Percentiles rank a stretch among this genome's conserved stretches.
Conservation (phyloP, 768 basidiomycete species). For the Xanthoconium stramineum region DNA sequence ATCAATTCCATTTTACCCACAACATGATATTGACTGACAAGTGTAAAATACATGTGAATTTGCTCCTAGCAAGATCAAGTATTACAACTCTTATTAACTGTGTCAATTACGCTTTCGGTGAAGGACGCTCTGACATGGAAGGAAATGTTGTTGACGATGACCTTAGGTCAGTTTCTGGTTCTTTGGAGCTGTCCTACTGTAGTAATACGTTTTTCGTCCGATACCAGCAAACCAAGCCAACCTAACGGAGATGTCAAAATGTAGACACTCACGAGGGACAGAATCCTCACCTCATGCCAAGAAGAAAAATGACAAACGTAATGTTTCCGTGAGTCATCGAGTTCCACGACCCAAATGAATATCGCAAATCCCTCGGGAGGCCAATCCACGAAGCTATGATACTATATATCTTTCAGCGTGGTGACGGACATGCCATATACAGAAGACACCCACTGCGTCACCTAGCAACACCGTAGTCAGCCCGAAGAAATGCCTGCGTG, state of each 20-base stretch:
- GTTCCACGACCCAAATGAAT: slow-evolving; percentile 58
- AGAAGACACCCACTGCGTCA: slow-evolving; percentile 52
- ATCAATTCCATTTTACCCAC: background rate
- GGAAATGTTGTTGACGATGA: too few species aligned
- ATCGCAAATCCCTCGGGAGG: slow-evolving; percentile 55
- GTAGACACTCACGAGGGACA: background rate
- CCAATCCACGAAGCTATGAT: slow-evolving; percentile 54
- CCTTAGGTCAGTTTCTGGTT: slow-evolving; percentile 14
- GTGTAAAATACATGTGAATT: slow-evolving; percentile 57
- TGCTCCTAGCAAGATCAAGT: slow-evolving; percentile 7
- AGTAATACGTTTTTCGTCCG: slow-evolving; percentile 44
- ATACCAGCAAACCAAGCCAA: slow-evolving; percentile 55
- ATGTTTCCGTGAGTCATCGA: slow-evolving; percentile 75
- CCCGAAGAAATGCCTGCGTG: background rate
- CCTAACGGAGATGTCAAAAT: slow-evolving; percentile 29
- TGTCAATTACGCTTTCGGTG: background rate
- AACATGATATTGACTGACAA: slow-evolving; percentile 34
- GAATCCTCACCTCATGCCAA: slow-evolving; percentile 48
- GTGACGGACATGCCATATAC: background rate
- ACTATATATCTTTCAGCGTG: slow-evolving; percentile 35
- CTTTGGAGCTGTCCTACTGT: slow-evolving; percentile 21
- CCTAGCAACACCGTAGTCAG: slow-evolving; percentile 32
- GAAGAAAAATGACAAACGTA: slow-evolving; percentile 55
- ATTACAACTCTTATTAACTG: background rate
- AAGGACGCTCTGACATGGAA: background rate